These are phyloP conservation scores for Carallia pectinifolia DNA, from an alignment of 345 rosid genomes.

Conservation along the genomic window DNA sequence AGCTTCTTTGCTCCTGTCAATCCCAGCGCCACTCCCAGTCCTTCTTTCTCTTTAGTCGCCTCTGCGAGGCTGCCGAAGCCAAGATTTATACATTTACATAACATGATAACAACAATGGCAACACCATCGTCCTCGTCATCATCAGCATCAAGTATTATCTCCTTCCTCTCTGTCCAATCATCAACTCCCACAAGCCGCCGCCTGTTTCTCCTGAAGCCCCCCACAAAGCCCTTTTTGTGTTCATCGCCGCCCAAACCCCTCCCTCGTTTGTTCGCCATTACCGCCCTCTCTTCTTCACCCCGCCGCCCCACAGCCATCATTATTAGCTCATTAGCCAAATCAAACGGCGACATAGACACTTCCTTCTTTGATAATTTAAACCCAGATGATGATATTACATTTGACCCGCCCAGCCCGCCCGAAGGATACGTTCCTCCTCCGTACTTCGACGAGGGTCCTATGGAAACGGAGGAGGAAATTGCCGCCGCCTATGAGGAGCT, in stretches of 20 bases:
- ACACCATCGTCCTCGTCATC: neutral
- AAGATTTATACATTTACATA: neutral
- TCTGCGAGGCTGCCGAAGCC: too few relatives aligned
- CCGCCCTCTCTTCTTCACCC: conserved; percentile 24
- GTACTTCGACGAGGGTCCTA: conserved; percentile 67
- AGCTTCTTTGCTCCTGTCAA: too few relatives aligned
- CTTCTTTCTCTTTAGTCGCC: too few relatives aligned
- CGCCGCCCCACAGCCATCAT: conserved; percentile 7
- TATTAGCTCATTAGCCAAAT: conserved; percentile 23
- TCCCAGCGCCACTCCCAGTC: too few relatives aligned
- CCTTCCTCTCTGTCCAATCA: neutral
- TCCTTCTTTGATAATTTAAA: conserved; percentile 47
- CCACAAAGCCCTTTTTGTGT: conserved; percentile 7
- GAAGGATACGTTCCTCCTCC: conserved; percentile 57
- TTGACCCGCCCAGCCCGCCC: conserved; percentile 64
- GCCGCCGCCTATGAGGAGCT: conserved; percentile 74
- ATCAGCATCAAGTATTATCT: conserved; percentile 23
- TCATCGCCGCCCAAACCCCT: conserved; percentile 13
- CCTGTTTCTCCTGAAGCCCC: conserved; percentile 36
- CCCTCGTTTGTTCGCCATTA: neutral
- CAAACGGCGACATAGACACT: conserved; percentile 42
- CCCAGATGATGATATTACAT: conserved; percentile 43
- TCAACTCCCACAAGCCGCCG: conserved; percentile 30
- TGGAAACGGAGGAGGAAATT: conserved; percentile 68
- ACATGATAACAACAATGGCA: conserved; percentile 21